Evolutionary conservation across 2,329 filamentous ascomycete species (phyloP).

Genomic region (Sclerotinia trifoliorum): DNA sequence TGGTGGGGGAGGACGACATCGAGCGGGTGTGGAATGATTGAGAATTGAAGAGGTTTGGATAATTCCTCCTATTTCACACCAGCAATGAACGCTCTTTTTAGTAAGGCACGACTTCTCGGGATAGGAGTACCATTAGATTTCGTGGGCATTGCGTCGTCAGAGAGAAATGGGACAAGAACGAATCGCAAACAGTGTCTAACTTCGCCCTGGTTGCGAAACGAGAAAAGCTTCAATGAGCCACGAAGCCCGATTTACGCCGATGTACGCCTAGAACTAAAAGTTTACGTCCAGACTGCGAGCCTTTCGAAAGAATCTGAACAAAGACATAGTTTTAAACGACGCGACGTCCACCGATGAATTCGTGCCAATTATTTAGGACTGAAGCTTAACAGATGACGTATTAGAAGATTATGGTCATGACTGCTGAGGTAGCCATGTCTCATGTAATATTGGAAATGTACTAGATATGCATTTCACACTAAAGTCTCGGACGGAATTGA

Average conservation of each 20-base stretch:
- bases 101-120: background rate
- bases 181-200: background rate
- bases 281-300: background rate
- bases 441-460: background rate
- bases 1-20: conserved; percentile 47
- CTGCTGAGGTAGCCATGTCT: background rate
- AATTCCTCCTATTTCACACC: background rate
- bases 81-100: background rate
- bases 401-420: background rate
- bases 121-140: background rate
- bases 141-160: background rate
- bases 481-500: background rate
- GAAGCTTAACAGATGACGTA: background rate
- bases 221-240: background rate
- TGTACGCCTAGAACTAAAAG: background rate
- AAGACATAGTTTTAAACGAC: background rate
- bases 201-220: background rate
- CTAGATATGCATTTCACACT: background rate
- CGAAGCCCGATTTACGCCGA: background rate
- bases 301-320: background rate
- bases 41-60: background rate
- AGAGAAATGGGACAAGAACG: background rate
- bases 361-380: background rate
- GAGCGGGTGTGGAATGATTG: conserved; percentile 31
- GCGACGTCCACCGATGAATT: background rate